Evolutionary conservation across 1,139 yeast species (phyloP).

Genomic region (Yamadazyma blattariae): DNA sequence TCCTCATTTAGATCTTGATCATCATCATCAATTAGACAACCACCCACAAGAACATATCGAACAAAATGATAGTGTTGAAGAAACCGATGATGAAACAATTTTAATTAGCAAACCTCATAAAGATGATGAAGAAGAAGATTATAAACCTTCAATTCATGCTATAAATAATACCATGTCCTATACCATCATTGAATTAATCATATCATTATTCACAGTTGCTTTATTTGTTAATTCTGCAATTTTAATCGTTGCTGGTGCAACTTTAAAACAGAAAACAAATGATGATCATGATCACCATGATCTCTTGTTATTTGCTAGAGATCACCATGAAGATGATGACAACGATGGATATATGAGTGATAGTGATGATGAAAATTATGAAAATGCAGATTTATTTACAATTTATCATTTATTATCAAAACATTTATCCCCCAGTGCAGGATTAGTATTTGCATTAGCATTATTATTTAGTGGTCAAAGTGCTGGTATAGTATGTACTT

Average conservation of each 20-base stretch:
- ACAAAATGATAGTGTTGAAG: not conserved
- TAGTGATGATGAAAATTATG: constrained; percentile 39
- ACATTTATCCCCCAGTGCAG: constrained; percentile 87
- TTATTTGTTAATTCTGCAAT: constrained; percentile 79
- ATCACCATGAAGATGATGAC: constrained; percentile 14
- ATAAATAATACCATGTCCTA: constrained; percentile 65
- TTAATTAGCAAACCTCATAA: too few relatives aligned
- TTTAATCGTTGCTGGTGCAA: constrained; percentile 73
- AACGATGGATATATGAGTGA: constrained; percentile 49
- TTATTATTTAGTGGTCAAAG: constrained; percentile 94
- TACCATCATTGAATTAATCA: constrained; percentile 61
- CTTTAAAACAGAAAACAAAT: constrained; percentile 39
- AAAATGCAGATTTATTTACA: constrained; percentile 77
- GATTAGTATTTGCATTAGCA: constrained; percentile 87
- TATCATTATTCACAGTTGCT: constrained; percentile 72
- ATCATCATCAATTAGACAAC: not conserved
- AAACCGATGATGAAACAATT: constrained; percentile 10
- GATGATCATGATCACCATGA: constrained; percentile 8
- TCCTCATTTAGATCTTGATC: constrained; percentile 26
- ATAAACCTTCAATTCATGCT: constrained; percentile 66
- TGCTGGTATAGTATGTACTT: constrained; percentile 96
- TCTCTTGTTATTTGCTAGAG: constrained; percentile 2
- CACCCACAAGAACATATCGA: constrained; percentile 2
- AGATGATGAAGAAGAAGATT: constrained; percentile 25
- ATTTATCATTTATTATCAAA: constrained; percentile 71